Evolutionary conservation across 306 rosid species (phyloP), one percentile per base, ranked within the genome.

Genomic region (Morella rubra): DNA sequence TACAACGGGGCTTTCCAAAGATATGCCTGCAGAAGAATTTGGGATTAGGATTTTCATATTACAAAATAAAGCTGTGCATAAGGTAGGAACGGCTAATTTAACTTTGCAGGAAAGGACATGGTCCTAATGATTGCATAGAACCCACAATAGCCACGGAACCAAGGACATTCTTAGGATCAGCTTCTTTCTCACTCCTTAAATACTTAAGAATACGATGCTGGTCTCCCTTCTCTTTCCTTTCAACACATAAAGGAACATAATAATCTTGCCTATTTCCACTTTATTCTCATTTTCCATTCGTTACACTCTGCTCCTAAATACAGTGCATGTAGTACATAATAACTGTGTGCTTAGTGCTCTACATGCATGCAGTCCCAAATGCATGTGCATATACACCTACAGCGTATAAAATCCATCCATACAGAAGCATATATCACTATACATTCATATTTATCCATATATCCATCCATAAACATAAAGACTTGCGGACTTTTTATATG

Each of bases 1-100:
- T 52, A 89, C 86, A 37, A 81, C 65, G n/a, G 98, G 91, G 45
- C 81, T 78, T 42, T 89, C 98, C 91, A 91, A 73, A 65, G 97
- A 86, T 87, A 92, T 85, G 22, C 98, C 99, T 96, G 90, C 85
- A 78, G 46, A 67, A 69, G 55, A 76, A 60, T 65, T 65, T 42
- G 27, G 15, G 59, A 44, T 73, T 9, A 68, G 71, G 55, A 45
- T 56, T 40, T 41, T 50, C 41, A 67, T 0, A 14, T 58, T 55
- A 69, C 72, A 16, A 46, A 1, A 71, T 60, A 32, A 52, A 61
- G 50, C 41, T 10, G 47, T 49, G 42, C 66, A 52, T 13, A 51
- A 18, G 32, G 45, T 13, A 5, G 4, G 44, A 41, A 65, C 18
- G 71, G 32, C 27, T 10, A 65, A 65, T 58, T 20, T 8, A 8